Percentiles rank a stretch among this genome's conserved stretches.
Conservation (phyloP, 768 basidiomycete species). For the Psilocybe azurescens region DNA sequence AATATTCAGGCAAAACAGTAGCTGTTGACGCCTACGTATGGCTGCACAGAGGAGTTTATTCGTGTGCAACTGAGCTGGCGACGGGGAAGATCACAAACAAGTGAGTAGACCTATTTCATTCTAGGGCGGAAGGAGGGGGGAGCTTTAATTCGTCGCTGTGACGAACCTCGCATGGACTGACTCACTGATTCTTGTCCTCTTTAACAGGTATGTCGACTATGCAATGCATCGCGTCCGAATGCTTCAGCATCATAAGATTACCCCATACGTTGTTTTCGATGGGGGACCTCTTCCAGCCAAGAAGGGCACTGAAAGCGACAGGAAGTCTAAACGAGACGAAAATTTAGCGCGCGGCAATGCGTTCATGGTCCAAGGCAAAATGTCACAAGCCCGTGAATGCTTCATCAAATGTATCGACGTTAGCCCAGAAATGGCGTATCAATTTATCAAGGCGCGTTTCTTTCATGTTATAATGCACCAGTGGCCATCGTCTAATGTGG, state of each 20-base stretch:
- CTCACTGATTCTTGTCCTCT: neutral
- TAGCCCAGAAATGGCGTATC: conserved; percentile 96
- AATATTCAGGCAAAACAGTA: conserved; percentile 83
- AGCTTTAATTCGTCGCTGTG: neutral
- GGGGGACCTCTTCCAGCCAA: conserved; percentile 96
- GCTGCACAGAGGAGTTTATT: conserved; percentile 87
- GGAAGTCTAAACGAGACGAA: conserved; percentile 78
- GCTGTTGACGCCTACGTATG: conserved; percentile 97
- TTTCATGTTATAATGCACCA: neutral
- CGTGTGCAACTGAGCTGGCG: conserved; percentile 90
- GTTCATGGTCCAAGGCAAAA: conserved; percentile 78
- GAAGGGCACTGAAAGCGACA: conserved; percentile 83
- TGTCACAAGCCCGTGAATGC: conserved; percentile 81
- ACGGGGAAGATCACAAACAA: conserved; percentile 83
- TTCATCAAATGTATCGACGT: conserved; percentile 95
- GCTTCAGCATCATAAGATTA: conserved; percentile 81
- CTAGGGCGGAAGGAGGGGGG: neutral
- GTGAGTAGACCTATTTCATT: conserved; percentile 49
- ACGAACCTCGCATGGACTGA: neutral
- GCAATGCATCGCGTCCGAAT: conserved; percentile 92
- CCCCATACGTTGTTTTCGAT: conserved; percentile 94
- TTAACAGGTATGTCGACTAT: conserved; percentile 89
- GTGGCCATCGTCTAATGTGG: conserved; percentile 8
- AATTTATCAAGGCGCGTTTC: conserved; percentile 86
- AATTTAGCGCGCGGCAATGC: conserved; percentile 75